phyloP scores from a whole-genome alignment of 2,329 filamentous ascomycete genomes.

The Exophiala dermatitidis region DNA sequence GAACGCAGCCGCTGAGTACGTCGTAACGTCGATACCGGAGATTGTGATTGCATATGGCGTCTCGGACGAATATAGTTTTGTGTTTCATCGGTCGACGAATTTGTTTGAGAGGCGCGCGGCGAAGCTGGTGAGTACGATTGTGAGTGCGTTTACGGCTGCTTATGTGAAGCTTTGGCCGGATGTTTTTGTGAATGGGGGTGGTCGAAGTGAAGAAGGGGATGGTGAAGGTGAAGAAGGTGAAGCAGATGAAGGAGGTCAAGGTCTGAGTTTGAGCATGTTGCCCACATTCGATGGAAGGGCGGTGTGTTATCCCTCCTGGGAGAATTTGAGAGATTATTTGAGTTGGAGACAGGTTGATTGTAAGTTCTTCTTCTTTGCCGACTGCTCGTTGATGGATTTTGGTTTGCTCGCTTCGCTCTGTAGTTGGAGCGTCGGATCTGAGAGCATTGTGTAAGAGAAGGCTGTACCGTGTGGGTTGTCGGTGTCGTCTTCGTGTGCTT shows the following conservation, averaged over 20 bases:
- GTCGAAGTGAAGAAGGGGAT: neutral
- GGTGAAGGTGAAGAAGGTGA: neutral
- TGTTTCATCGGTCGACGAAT: slow-evolving; percentile 73
- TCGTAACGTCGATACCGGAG: slow-evolving; percentile 76
- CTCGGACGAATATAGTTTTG: slow-evolving; percentile 92
- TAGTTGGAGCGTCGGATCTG: too few relatives aligned
- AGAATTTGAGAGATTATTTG: slow-evolving; percentile 87
- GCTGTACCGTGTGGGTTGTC: neutral
- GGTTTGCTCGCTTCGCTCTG: too few relatives aligned
- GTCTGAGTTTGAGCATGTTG: slow-evolving; percentile 58
- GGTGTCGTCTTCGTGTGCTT: slow-evolving; percentile 2
- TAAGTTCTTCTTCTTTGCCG: slow-evolving; percentile 39
- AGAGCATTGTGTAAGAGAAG: too few relatives aligned
- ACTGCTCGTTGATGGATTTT: neutral
- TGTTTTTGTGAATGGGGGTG: neutral
- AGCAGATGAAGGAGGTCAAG: neutral
- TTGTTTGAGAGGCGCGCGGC: slow-evolving; percentile 81
- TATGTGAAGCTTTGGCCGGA: slow-evolving; percentile 70
- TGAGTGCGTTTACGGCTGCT: slow-evolving; percentile 87
- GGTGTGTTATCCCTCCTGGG: slow-evolving; percentile 75
- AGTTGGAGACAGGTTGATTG: slow-evolving; percentile 97
- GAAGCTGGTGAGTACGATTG: slow-evolving; percentile 86
- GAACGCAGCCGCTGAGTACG: slow-evolving; percentile 82
- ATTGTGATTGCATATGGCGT: slow-evolving; percentile 84
- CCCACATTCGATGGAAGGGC: slow-evolving; percentile 91